Conservation (phyloP, 768 basidiomycete species). For the Cystobasidium ongulense region DNA sequence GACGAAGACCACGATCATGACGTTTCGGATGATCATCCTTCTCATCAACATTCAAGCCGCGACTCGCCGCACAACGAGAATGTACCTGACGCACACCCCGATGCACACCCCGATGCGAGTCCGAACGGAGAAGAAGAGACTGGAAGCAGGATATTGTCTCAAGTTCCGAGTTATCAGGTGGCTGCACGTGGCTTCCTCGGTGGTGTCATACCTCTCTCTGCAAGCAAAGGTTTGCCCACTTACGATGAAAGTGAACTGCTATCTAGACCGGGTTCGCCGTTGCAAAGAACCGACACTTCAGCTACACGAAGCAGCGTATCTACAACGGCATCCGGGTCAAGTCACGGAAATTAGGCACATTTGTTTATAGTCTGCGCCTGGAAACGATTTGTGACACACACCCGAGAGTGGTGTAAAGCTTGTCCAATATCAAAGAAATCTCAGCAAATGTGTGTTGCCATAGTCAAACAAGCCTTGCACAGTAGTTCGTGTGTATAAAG, state of each 20-base stretch:
- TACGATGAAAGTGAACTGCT: constrained; percentile 63
- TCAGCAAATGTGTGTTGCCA: no score
- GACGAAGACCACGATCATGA: constrained; percentile 25
- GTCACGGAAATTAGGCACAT: not conserved
- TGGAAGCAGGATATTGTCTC: constrained; percentile 43
- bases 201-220: constrained; percentile 74
- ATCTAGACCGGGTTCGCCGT: constrained; percentile 1
- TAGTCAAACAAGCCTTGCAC: no score
- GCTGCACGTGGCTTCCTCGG: constrained; percentile 82
- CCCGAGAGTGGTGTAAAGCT: no score
- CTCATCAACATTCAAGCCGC: not conserved
- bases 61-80: not conserved
- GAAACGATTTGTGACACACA: no score
- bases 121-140: not conserved
- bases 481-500: no score
- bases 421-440: no score
- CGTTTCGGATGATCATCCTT: not conserved
- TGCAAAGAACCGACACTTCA: not conserved
- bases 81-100: not conserved
- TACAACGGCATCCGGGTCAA: not conserved
- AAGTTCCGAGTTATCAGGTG: constrained; percentile 74
- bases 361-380: not conserved
- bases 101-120: not conserved
- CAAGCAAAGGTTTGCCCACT: constrained; percentile 68
- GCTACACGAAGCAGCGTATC: not conserved